A percentile compares a stretch with the other conserved stretches of the same genome.
These are phyloP conservation scores for Solanum virginianum DNA, from an alignment of 257 asterid genomes.

Conservation along the genomic window DNA sequence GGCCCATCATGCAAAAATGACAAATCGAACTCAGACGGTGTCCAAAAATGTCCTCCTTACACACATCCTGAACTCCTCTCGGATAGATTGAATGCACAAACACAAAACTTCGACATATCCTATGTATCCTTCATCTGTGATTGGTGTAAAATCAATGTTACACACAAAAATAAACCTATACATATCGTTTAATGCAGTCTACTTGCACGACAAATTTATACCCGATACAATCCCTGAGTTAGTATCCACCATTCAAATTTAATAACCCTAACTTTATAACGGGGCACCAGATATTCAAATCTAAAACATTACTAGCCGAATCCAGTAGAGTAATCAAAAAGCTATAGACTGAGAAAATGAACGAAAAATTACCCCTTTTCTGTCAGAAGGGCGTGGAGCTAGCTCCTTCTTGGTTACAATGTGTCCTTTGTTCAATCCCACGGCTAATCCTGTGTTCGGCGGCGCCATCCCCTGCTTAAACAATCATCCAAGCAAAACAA, in stretches of 20 bases:
- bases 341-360: background rate
- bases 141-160: background rate
- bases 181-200: background rate
- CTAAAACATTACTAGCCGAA: background rate
- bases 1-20: background rate
- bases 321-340: background rate
- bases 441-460: slow-evolving; percentile 61
- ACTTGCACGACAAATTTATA: background rate
- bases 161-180: background rate
- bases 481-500: background rate
- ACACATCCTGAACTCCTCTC: background rate
- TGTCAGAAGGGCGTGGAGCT: slow-evolving; percentile 75
- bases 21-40: background rate
- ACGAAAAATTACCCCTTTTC: slow-evolving; percentile 67
- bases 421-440: slow-evolving; percentile 77
- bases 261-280: background rate
- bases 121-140: background rate
- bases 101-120: background rate
- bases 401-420: slow-evolving; percentile 73
- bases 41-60: background rate
- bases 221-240: background rate
- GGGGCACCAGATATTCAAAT: background rate
- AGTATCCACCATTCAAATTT: background rate
- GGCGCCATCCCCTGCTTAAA: slow-evolving; percentile 56
- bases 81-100: too few species aligned